Conservation (phyloP, 1,284 basidiomycete genomes). For the Sutorius eximius region DNA sequence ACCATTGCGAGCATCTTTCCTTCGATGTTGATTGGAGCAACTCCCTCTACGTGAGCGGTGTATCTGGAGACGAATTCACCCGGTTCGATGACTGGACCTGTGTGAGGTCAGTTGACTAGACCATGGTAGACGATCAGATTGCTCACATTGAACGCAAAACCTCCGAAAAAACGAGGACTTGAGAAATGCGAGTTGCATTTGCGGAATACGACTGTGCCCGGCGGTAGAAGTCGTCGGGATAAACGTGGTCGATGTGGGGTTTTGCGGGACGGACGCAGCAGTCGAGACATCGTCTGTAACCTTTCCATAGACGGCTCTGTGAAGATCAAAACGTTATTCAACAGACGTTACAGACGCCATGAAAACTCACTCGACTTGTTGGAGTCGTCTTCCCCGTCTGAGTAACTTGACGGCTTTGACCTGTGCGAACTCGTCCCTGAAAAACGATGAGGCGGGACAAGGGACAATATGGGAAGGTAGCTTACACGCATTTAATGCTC, state of each 20-base stretch:
- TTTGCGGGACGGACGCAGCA: slow-evolving; percentile 34
- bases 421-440: slow-evolving; percentile 83
- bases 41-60: slow-evolving; percentile 58
- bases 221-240: slow-evolving; percentile 18
- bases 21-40: slow-evolving; percentile 53
- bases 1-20: slow-evolving; percentile 67
- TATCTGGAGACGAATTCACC: slow-evolving; percentile 74
- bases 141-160: slow-evolving; percentile 79
- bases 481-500: slow-evolving; percentile 82
- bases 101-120: slow-evolving; percentile 1
- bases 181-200: slow-evolving; percentile 76
- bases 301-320: slow-evolving; percentile 64
- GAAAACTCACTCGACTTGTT: slow-evolving; percentile 70
- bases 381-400: slow-evolving; percentile 77
- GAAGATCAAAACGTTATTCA: slow-evolving; percentile 2
- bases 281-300: slow-evolving; percentile 43
- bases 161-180: slow-evolving; percentile 78
- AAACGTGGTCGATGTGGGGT: slow-evolving; percentile 32
- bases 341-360: neutral
- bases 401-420: slow-evolving; percentile 85
- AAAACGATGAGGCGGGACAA: slow-evolving; percentile 9
- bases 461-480: slow-evolving; percentile 27
- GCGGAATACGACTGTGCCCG: slow-evolving; percentile 54
- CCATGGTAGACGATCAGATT: slow-evolving; percentile 6
- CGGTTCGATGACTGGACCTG: slow-evolving; percentile 73